Percentiles rank a stretch among this genome's conserved stretches.
phyloP scores from a whole-genome alignment of 2,329 filamentous ascomycete species.

The Cordyceps farinosa region DNA sequence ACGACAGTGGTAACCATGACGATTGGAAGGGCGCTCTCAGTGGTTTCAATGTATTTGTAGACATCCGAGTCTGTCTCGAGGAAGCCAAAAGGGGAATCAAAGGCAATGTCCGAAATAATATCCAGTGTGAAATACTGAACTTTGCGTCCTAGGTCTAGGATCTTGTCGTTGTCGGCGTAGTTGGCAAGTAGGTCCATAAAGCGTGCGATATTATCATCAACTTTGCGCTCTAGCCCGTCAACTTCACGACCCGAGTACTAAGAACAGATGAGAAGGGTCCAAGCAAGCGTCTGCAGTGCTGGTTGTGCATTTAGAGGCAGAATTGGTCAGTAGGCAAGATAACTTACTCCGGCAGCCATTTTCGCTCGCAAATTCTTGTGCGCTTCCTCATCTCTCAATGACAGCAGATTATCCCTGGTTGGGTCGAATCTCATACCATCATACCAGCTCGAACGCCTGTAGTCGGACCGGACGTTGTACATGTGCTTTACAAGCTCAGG shows the following conservation, averaged over 20 bases:
- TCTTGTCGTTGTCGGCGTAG: constrained; percentile 36
- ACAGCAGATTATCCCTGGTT: constrained; percentile 48
- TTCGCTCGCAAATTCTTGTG: constrained; percentile 43
- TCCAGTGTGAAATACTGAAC: constrained; percentile 52
- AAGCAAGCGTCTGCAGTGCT: not conserved
- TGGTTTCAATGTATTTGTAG: constrained; percentile 44
- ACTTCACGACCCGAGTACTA: constrained; percentile 51
- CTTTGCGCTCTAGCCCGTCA: constrained; percentile 43
- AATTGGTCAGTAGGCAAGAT: not conserved
- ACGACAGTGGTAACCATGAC: constrained; percentile 42
- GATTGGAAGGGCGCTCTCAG: constrained; percentile 39
- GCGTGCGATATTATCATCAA: constrained; percentile 45
- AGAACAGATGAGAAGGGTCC: not conserved
- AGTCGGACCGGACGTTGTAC: constrained; percentile 32
- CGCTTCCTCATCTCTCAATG: constrained; percentile 43
- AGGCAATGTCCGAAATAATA: constrained; percentile 49
- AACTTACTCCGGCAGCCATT: constrained; percentile 46
- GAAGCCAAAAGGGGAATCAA: constrained; percentile 47
- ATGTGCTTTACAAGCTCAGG: constrained; percentile 36
- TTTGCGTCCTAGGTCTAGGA: constrained; percentile 45
- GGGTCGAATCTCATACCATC: constrained; percentile 50
- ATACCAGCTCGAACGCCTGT: constrained; percentile 42
- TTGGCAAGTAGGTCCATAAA: constrained; percentile 42
- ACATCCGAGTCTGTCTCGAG: constrained; percentile 43
- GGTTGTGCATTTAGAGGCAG: not conserved